Percentiles rank a stretch among this genome's conserved stretches.
Conservation (phyloP, 2,329 filamentous ascomycete species). For the Leptographium radiaticola region DNA sequence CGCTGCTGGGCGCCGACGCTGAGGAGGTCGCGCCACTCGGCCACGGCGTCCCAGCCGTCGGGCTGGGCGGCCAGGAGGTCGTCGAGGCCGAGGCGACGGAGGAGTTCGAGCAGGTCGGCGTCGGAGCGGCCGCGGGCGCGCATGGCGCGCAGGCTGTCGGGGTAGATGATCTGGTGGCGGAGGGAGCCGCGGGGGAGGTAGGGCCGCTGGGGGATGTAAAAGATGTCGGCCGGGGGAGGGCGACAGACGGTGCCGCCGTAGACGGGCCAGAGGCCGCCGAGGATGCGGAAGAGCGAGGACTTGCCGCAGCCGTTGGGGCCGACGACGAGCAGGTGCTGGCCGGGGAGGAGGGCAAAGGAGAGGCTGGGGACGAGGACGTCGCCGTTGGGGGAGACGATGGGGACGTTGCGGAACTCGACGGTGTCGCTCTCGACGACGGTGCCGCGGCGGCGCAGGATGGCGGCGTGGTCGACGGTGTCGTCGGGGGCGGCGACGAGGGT, state of each 20-base stretch:
- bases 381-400: constrained; percentile 93
- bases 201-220: constrained; percentile 93
- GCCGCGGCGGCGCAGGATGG: constrained; percentile 71
- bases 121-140: constrained; percentile 74
- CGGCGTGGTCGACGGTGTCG: constrained; percentile 67
- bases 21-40: constrained; percentile 91
- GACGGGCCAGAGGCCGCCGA: constrained; percentile 93
- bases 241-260: constrained; percentile 91
- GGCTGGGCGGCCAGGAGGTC: constrained; percentile 61
- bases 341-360: constrained; percentile 74
- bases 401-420: constrained; percentile 78
- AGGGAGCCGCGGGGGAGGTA: constrained; percentile 85
- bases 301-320: constrained; percentile 97
- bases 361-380: constrained; percentile 79
- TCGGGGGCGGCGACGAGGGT: constrained; percentile 73
- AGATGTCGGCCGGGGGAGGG: constrained; percentile 83
- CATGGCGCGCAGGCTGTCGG: constrained; percentile 79
- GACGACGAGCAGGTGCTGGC: constrained; percentile 86
- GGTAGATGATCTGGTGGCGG: constrained; percentile 95
- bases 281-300: constrained; percentile 87
- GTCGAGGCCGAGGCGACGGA: constrained; percentile 70
- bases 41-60: constrained; percentile 79
- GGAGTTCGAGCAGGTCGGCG: constrained; percentile 61
- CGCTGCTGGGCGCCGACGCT: constrained; percentile 90
- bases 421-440: constrained; percentile 68